These are phyloP conservation scores for Colletotrichum aenigma DNA, from an alignment of 2,329 filamentous ascomycete genomes.

Conservation along the genomic window DNA sequence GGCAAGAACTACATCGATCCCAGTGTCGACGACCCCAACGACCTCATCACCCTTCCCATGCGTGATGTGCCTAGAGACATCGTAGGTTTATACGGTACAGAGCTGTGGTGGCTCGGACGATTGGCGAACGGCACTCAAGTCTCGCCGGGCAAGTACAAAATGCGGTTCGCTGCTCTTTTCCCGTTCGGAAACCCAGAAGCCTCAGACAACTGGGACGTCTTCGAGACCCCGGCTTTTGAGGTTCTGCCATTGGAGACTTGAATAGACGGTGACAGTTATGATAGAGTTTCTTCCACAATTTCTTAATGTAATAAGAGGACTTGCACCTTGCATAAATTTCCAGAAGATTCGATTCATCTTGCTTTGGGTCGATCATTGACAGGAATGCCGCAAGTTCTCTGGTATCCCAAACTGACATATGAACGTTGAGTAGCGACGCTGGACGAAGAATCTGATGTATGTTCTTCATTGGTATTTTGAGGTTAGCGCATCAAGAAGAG, in stretches of 20 bases:
- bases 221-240: conserved; percentile 27
- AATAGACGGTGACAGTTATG: neutral
- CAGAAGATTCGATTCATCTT: fast-evolving
- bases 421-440: neutral
- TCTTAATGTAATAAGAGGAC: neutral
- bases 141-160: conserved; percentile 41
- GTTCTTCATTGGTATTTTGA: neutral
- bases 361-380: neutral
- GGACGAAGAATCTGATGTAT: neutral
- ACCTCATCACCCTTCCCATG: conserved; percentile 42
- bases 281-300: neutral
- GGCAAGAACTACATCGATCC: conserved; percentile 39
- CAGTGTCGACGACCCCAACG: conserved; percentile 35
- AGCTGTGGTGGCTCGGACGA: conserved; percentile 47
- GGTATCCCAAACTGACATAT: neutral
- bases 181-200: conserved; percentile 12
- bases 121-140: conserved; percentile 45
- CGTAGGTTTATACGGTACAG: conserved; percentile 15
- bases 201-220: conserved; percentile 16
- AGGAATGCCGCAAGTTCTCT: neutral
- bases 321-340: neutral
- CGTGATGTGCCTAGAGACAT: conserved; percentile 36
- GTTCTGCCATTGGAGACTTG: conserved; percentile 1
- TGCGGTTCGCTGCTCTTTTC: conserved; percentile 11
- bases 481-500: neutral